Conservation (phyloP, 1,284 basidiomycete genomes). For the Apiotrichum akiyoshidainum region DNA sequence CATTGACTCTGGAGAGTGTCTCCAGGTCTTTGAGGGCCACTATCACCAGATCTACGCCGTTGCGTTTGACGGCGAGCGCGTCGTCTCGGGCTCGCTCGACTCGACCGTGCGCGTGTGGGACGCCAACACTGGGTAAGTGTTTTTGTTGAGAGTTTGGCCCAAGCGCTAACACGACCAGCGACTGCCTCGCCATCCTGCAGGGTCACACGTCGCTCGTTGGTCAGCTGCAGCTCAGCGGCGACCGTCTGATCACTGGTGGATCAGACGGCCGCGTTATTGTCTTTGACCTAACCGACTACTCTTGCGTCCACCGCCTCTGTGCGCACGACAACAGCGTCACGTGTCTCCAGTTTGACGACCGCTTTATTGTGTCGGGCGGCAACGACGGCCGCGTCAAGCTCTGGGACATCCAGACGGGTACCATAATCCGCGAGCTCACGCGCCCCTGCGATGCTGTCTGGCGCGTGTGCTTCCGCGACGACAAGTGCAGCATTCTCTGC, state of each 20-base stretch:
- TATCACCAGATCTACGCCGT: conserved; percentile 89
- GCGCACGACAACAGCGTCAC: conserved; percentile 92
- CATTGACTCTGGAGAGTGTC: conserved; percentile 76
- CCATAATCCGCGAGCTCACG: conserved; percentile 70
- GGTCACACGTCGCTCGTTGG: conserved; percentile 94
- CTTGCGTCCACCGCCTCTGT: conserved; percentile 51
- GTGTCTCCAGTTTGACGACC: conserved; percentile 79
- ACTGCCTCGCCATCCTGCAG: conserved; percentile 80
- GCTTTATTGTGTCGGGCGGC: conserved; percentile 64
- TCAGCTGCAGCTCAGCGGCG: conserved; percentile 76
- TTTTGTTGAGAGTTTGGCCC: conserved; percentile 51
- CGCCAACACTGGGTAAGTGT: conserved; percentile 60
- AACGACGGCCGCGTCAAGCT: conserved; percentile 89
- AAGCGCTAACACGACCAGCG: conserved; percentile 52
- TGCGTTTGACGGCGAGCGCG: conserved; percentile 80
- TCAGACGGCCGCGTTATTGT: conserved; percentile 92
- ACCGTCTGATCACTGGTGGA: conserved; percentile 79
- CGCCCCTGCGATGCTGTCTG: conserved; percentile 78
- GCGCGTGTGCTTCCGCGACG: conserved; percentile 75
- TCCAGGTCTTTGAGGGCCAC: conserved; percentile 84
- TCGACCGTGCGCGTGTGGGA: conserved; percentile 89
- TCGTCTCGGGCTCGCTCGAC: conserved; percentile 86
- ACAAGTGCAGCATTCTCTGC: conserved; percentile 78
- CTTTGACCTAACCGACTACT: conserved; percentile 66
- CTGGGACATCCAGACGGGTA: conserved; percentile 71